Evolutionary conservation across 257 asterid genomes (phyloP).

Genomic region (Perilla frutescens): DNA sequence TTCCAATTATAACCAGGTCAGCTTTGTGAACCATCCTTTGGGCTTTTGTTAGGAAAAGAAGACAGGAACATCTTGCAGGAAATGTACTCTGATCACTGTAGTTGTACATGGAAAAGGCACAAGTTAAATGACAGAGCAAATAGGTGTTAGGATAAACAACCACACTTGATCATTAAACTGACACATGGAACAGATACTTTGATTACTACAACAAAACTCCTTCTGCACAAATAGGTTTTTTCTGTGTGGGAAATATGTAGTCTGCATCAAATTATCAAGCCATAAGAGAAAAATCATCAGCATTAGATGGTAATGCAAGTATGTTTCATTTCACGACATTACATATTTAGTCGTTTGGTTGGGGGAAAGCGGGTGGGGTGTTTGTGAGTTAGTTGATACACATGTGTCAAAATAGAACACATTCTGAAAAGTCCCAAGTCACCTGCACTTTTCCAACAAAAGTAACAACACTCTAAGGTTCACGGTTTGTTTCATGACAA

Average conservation of each 20-base stretch:
- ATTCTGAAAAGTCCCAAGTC: conserved; percentile 10
- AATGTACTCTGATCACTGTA: conserved; percentile 40
- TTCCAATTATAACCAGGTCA: conserved; percentile 80
- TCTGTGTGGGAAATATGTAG: conserved; percentile 7
- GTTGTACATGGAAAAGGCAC: conserved; percentile 17
- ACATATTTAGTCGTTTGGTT: background rate
- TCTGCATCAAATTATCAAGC: conserved; percentile 15
- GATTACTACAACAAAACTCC: background rate
- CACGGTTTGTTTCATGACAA: background rate
- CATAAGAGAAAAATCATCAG: background rate
- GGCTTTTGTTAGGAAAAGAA: conserved; percentile 45
- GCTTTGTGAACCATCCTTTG: conserved; percentile 70
- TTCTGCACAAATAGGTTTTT: background rate
- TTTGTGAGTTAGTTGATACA: too few relatives aligned
- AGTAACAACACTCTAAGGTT: background rate
- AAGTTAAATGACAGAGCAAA: conserved; percentile 6
- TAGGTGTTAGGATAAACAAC: conserved; percentile 7
- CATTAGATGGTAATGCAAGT: background rate
- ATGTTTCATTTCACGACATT: background rate
- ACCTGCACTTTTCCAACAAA: background rate
- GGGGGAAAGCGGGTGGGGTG: background rate
- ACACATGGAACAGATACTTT: background rate
- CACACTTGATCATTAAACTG: background rate
- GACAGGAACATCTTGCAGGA: conserved; percentile 63
- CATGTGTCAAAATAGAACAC: too few relatives aligned